These are phyloP conservation scores for Haplosporangium gracile DNA, from an alignment of 192 early-diverging fungal species.

Conservation along the genomic window DNA sequence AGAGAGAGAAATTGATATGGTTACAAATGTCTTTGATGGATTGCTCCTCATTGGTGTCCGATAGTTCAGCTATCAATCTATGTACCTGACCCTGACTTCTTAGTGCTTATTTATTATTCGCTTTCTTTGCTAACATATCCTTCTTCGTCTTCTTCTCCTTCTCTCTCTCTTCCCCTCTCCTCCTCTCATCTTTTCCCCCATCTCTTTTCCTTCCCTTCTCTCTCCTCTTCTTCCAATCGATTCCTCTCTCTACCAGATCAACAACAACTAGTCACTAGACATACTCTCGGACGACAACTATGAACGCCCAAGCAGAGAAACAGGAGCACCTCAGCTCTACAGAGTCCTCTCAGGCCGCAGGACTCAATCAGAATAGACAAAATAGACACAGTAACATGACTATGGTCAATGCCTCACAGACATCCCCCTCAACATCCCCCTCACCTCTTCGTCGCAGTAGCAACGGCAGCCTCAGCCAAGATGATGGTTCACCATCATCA, in stretches of 20 bases:
- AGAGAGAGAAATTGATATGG: background rate
- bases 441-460: background rate
- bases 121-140: background rate
- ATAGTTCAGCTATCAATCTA: background rate
- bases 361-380: background rate
- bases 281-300: slow-evolving; percentile 1
- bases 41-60: background rate
- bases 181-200: background rate
- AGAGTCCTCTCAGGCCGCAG: slow-evolving; percentile 1
- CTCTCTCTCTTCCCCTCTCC: slow-evolving; percentile 2
- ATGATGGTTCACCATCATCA: background rate
- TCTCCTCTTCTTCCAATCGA: background rate
- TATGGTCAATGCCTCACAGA: slow-evolving; percentile 13
- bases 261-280: background rate
- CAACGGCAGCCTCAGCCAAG: background rate
- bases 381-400: slow-evolving; percentile 35
- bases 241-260: background rate
- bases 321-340: slow-evolving; percentile 37
- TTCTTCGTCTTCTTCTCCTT: slow-evolving; percentile 1
- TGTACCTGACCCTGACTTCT: background rate
- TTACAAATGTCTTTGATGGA: background rate
- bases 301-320: slow-evolving; percentile 15
- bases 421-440: background rate
- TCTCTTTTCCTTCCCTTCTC: background rate
- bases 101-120: background rate